Evolutionary conservation across 768 basidiomycete species (phyloP), one percentile per base, ranked within the genome.

Genomic region (Hypholoma fasciculare): DNA sequence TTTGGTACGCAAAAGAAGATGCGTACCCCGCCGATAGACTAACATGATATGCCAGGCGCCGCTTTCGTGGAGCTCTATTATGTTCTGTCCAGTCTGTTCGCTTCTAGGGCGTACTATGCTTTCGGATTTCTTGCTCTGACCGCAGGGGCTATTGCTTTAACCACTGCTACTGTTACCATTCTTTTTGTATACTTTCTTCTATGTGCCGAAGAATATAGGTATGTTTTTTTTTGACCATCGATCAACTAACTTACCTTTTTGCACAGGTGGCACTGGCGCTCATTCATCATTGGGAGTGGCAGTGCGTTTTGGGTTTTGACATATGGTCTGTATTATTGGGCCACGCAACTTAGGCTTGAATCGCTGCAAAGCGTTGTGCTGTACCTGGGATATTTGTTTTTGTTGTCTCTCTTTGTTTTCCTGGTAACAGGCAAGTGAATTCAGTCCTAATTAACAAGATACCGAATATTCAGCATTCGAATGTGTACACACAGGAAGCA

Each of bases 61-160:
- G 94, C 93, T 3, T 98, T 97, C 66, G 92, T 98, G 60, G 96
- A 98, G 71, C 75, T 97, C 11, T 97, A 94, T 72, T 97, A 95
- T 68, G 86, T 96, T 44, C 78, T 98, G 58, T 92, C 94, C 12
- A 91, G 88, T 65, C 79, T 98, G 26, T 98, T 97, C 65, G 95
- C 95, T 20, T 90, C 93, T 9, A 83, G 92, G 36, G 91, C 90
- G 46, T 96, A 95, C 75, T 98, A 97, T 70, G 96, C 96, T 11
- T 98, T 98, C 69, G 96, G 96, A 14, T 98, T 98, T 77, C 74
- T 98, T 44, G 90, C 94, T 26, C 75, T 98, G 54, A 96, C 94
- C 0, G 89, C 90, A 51, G 81, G 82, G 13, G 86, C 98, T 27
- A 91, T 95, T 26, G 81, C 82, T 49, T 76, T 98, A 30, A 97